Percentiles rank a stretch among this genome's conserved stretches.
phyloP scores from a whole-genome alignment of 148 eudicot genomes.

The Chenopodium album region DNA sequence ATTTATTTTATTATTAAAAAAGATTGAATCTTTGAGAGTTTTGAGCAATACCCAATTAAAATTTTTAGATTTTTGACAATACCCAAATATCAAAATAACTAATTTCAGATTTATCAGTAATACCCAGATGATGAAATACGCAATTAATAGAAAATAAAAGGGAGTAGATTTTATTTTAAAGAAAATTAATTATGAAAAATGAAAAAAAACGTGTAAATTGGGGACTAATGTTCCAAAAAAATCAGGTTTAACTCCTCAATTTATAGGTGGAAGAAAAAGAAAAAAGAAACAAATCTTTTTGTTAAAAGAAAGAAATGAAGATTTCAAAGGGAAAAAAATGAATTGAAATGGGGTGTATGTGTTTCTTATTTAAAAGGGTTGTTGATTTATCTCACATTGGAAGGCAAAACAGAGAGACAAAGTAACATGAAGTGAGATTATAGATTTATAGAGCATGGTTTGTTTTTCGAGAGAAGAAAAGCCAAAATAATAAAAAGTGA shows the following conservation, averaged over 20 bases:
- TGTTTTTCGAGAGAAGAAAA: neutral
- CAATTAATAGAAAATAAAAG: no score
- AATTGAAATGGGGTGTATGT: neutral
- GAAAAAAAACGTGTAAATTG: constrained; percentile 5
- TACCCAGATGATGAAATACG: constrained; percentile 1
- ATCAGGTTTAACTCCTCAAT: neutral
- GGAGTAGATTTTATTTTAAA: neutral
- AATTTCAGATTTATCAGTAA: neutral
- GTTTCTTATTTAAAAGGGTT: no score
- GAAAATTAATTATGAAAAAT: neutral
- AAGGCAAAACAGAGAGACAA: neutral
- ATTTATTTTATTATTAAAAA: neutral
- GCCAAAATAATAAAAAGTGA: no score
- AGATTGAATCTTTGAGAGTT: constrained; percentile 14
- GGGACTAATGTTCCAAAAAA: neutral
- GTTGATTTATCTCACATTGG: neutral
- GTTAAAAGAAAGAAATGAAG: neutral
- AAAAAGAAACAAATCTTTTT: neutral
- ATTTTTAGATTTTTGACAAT: neutral
- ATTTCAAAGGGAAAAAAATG: neutral
- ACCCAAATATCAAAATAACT: constrained; percentile 14
- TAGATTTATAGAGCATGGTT: constrained; percentile 10
- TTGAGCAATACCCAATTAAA: neutral
- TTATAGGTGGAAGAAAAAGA: neutral
- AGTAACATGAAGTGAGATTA: neutral